Percentiles rank a stretch among this genome's conserved stretches.
These are phyloP conservation scores for Trypanosomatidae sp. DNA, from an alignment of 208 protist genomes.

Conservation along the genomic window DNA sequence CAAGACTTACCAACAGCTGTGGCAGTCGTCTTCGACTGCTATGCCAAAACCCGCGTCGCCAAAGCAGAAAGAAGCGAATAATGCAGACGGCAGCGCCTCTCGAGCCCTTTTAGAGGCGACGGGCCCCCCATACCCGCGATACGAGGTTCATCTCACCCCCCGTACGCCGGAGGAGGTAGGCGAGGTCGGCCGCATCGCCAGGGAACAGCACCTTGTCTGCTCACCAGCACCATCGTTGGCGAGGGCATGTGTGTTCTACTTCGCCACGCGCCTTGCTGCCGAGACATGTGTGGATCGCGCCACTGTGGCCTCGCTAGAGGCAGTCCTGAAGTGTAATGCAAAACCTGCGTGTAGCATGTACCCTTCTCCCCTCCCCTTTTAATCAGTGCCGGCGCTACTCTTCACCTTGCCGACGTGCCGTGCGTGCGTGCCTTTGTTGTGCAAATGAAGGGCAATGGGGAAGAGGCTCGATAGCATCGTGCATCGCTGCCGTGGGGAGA, in stretches of 20 bases:
- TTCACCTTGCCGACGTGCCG: background rate
- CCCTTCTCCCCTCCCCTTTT: background rate
- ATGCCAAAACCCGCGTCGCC: background rate
- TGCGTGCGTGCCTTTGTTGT: background rate
- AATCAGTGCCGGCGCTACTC: too few species aligned
- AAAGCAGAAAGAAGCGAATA: background rate
- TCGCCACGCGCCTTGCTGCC: constrained; percentile 30
- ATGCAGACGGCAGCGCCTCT: background rate
- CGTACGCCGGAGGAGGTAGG: constrained; percentile 19
- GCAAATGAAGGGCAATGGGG: background rate
- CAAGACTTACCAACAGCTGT: background rate
- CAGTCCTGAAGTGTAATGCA: constrained; percentile 12
- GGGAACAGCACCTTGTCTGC: constrained; percentile 19
- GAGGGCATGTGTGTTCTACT: constrained; percentile 13
- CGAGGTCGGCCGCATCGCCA: constrained; percentile 16
- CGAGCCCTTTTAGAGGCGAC: background rate
- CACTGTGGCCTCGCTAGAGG: constrained; percentile 12
- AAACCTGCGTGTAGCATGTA: background rate
- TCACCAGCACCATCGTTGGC: constrained; percentile 1
- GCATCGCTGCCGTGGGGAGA: background rate
- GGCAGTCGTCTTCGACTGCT: background rate
- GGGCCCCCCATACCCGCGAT: constrained; percentile 4
- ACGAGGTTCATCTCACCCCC: constrained; percentile 23
- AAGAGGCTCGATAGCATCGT: background rate
- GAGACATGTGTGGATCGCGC: constrained; percentile 31